Evolutionary conservation across 768 basidiomycete genomes (phyloP), one percentile per base, ranked within the genome.

Genomic region (Termitomyces sp.): DNA sequence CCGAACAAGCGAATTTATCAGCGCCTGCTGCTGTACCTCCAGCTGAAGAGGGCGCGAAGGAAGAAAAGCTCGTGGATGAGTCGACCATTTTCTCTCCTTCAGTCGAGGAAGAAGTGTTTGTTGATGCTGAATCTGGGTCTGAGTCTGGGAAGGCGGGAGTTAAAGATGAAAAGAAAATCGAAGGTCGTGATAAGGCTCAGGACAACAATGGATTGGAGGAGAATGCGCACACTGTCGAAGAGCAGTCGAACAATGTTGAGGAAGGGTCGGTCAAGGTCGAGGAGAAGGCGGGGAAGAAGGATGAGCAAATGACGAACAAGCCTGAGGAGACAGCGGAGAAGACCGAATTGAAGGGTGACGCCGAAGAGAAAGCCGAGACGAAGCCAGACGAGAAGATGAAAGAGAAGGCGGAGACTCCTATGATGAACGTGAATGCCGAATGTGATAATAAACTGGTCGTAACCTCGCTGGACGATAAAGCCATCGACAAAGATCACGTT

Each of bases 101-200:
- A 5, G 32, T 16, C 2, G 54, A 60, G 53, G 44, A 56, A 32
- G 60, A 62, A 11, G 49, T 28, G 14, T 58, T 60, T 18, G 47
- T 59, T 32, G 60, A 59, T 43, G 59, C 57, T 20, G 49, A 54
- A 10, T 43, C 57, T 28, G 54, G 36, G n/a, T 40, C 54, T 11
- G 52, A 49, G 22, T 41, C 55, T 22, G 46, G 44, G 51, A 50
- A 52, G 24, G 58, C 62, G 36, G 56, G 38, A 11, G 49, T 52
- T 22, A 56, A 54, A 28, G 43, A n/a, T 24, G 46, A 33, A 13
- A 40, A 40, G 28, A 48, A 40, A 38, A 56, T 24, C 0, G 28
- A 54, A n/a, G 54, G 48, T 11, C 20, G 26, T 28, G 50, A 43
- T 8, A 54, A 53, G 46, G 51, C 40, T 20, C 58, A 54, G 30